Evolutionary conservation across 169 alveolate genomes (phyloP).

Genomic region (Plasmodium reichenowi): DNA sequence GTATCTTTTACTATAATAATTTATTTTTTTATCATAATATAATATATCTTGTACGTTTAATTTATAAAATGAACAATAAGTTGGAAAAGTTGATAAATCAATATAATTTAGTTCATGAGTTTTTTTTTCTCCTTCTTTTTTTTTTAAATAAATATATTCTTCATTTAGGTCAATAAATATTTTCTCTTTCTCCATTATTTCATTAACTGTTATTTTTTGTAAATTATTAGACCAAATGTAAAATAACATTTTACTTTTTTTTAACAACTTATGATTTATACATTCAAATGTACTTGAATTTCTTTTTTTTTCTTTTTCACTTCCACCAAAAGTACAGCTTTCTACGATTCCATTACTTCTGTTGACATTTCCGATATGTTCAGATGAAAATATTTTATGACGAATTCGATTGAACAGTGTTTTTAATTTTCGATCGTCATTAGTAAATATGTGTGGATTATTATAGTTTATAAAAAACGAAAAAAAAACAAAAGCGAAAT

Average conservation of each 20-base stretch:
- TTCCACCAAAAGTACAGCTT: constrained; percentile 15
- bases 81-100: constrained; percentile 54
- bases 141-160: constrained; percentile 15
- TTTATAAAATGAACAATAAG: constrained; percentile 72
- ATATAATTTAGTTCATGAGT: constrained; percentile 38
- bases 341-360: background rate
- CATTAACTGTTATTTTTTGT: constrained; percentile 35
- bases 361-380: constrained; percentile 23
- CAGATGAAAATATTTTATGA: constrained; percentile 19
- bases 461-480: constrained; percentile 21
- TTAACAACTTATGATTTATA: constrained; percentile 33
- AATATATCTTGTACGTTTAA: constrained; percentile 39
- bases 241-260: constrained; percentile 57
- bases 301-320: background rate
- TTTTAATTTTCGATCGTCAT: background rate
- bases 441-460: too few species aligned
- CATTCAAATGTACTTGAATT: constrained; percentile 56
- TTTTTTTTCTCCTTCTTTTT: background rate
- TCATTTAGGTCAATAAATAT: constrained; percentile 16
- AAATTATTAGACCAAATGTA: constrained; percentile 41
- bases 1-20: constrained; percentile 32
- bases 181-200: constrained; percentile 41
- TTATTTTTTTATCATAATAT: constrained; percentile 5
- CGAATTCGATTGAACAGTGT: constrained; percentile 12
- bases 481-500: constrained; percentile 7